Conservation (phyloP, 345 rosid genomes). For the Stellera chamaejasme region DNA sequence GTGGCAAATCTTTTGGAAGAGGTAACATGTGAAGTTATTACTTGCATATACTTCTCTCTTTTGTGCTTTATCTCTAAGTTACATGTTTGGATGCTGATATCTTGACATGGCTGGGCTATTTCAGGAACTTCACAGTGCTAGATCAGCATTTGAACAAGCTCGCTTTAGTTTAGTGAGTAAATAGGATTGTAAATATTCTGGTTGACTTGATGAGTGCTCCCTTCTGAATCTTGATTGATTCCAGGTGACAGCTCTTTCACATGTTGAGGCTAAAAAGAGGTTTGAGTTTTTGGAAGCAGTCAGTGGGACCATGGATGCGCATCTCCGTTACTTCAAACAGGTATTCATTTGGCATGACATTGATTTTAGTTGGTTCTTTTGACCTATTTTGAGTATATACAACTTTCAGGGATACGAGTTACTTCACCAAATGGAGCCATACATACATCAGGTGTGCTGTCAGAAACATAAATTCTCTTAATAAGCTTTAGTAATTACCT, state of each 20-base stretch:
- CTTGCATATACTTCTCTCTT: constrained; percentile 3
- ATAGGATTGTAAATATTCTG: constrained; percentile 3
- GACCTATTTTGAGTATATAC: constrained; percentile 15
- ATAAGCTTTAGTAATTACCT: too few species aligned
- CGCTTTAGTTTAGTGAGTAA: constrained; percentile 74
- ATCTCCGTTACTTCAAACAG: constrained; percentile 96
- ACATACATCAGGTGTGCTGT: constrained; percentile 71
- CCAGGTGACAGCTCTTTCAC: constrained; percentile 86
- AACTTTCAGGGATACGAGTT: constrained; percentile 81
- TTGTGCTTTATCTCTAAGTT: background rate
- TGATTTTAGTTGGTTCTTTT: constrained; percentile 13
- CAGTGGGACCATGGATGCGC: constrained; percentile 99
- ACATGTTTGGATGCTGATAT: constrained; percentile 5
- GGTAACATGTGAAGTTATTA: constrained; percentile 34
- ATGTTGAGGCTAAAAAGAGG: constrained; percentile 95
- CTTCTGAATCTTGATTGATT: constrained; percentile 13
- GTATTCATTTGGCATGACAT: constrained; percentile 22
- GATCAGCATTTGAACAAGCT: constrained; percentile 92
- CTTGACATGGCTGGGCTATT: constrained; percentile 16
- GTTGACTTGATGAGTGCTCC: too few species aligned
- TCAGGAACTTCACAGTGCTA: constrained; percentile 87
- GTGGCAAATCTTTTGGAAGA: constrained; percentile 71
- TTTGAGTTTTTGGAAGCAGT: constrained; percentile 97
- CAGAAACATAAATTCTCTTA: background rate
- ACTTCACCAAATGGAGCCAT: constrained; percentile 99